Conservation (phyloP, 2,329 filamentous ascomycete species). For the Cercospora brassicicola region DNA sequence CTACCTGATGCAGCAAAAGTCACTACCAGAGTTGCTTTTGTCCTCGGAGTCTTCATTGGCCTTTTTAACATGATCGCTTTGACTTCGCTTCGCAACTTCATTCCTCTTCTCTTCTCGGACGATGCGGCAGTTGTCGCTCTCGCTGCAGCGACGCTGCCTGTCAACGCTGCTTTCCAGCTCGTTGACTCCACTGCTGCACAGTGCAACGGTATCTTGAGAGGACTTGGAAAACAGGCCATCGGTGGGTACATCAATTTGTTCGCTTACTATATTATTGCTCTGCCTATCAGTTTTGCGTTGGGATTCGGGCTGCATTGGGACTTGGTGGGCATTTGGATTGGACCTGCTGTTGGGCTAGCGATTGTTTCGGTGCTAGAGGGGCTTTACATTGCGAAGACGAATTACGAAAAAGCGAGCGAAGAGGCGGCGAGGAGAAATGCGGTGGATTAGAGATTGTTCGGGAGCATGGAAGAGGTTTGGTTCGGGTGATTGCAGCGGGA, state of each 20-base stretch:
- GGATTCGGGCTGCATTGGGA: slow-evolving; percentile 77
- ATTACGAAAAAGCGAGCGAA: slow-evolving; percentile 61
- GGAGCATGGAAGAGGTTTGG: neutral
- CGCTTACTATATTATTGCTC: slow-evolving; percentile 79
- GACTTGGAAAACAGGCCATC: slow-evolving; percentile 83
- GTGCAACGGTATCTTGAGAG: slow-evolving; percentile 81
- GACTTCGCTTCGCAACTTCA: slow-evolving; percentile 65
- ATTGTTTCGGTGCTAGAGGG: slow-evolving; percentile 59
- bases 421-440: slow-evolving; percentile 60
- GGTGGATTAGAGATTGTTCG: neutral
- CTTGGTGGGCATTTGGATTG: slow-evolving; percentile 75
- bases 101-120: slow-evolving; percentile 74
- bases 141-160: slow-evolving; percentile 67
- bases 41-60: slow-evolving; percentile 68
- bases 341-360: slow-evolving; percentile 62
- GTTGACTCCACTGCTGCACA: slow-evolving; percentile 79
- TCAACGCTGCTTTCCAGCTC: slow-evolving; percentile 85
- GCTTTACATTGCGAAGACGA: slow-evolving; percentile 56
- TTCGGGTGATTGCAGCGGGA: neutral
- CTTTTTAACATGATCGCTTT: slow-evolving; percentile 74
- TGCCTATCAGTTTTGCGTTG: slow-evolving; percentile 78
- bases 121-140: slow-evolving; percentile 66
- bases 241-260: slow-evolving; percentile 86
- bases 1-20: slow-evolving; percentile 77
- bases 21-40: slow-evolving; percentile 74